Base-by-base conservation (phyloP, 2,329 filamentous ascomycete genomes). In the Curvularia verruculosa region DNA sequence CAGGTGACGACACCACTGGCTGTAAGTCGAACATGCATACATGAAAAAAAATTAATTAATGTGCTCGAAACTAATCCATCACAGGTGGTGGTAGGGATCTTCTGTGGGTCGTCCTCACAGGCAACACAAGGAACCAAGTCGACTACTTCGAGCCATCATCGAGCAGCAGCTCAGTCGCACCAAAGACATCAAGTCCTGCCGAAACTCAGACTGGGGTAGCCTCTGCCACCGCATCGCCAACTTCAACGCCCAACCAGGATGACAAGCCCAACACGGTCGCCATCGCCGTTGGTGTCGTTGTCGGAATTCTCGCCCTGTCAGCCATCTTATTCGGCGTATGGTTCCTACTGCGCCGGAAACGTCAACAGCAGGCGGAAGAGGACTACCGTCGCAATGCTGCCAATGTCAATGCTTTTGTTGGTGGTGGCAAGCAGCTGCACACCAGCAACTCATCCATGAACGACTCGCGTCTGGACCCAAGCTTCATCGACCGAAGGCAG, bases 201-300 rank as follows among this genome's bases (percentile, higher is more conserved):
- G 51, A 61, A 19, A 57, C 72, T 49, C 61, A 67, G 9, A 59
- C 69, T 12, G 65, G 70, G 9, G 52, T 60, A 18, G 48, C 60
- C 1, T 31, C 56, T 19, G 54, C 36, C n/a, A 41, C 56, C 5
- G 39, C 60, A 12, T 78, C 41, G 66, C 84, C 36, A 18, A 46
- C 55, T 9, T 7, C 60, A 4, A 77, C 39, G 66, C 83, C 34
- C 67, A 77, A 23, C 19, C 72, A 74, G 19, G 64, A 72, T 12
- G 56, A 59, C 49, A 63, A 65, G 41, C 80, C 87, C n/a, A 93
- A 89, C 72, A 90, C 87, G n/a, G 90, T 87, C 37, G 92, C 89
- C 47, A 93, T 98, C 65, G 92, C 90, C 18, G 94, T 88, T 9
- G 94, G 94, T 58, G 90, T 92, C 1, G 93, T 97, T 2, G 90